Evolutionary conservation across 2,329 filamentous ascomycete genomes (phyloP), one percentile per base, ranked within the genome.

Genomic region (Aspergillus ochraceus): DNA sequence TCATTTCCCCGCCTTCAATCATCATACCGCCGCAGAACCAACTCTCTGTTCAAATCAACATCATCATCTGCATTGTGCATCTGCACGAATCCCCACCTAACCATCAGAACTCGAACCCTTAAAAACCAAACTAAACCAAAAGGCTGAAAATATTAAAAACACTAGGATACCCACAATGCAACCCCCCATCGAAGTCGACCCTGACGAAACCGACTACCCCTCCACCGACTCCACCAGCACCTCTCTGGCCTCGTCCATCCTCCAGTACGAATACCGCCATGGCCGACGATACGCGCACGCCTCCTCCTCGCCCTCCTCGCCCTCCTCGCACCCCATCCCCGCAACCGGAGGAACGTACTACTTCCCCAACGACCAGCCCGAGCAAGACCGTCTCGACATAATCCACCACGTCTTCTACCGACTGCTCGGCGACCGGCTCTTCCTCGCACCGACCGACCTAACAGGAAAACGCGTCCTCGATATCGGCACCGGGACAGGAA

Each of bases 401-500:
- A 66, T 74, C n/a, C 71, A 76, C 55, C 71, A 73, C 26, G 65
- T 78, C 56, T 71, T 73, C 53, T 74, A 72, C 22, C 73, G 78
- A 8, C 65, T 71, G 0, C 60, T 79, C 19, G 70, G 72, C 24
- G 70, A 75, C 12, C 67, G 70, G 17, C 72, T 79, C 1, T 71
- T 67, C 52, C 68, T 74, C 17, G 76, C 78, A 3, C 77, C 77
- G 2, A 63, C 79, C 20, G 55, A 59, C n/a, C 51, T 64, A 8
- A 60, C 69, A 6, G 61, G 70, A 6, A 70, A 69, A 26, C 66
- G 69, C 4, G 69, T 72, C 10, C 67, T 80, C 10, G 77, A 79
- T 61, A 78, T 73, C 42, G 77, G 60, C 70, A 79, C 77, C 57
- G 77, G 61, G 63, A 80, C 66, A 2, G 70, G 71, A 1, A 68